phyloP scores from a whole-genome alignment of 2,329 filamentous ascomycete species.

The Chalara sp. region DNA sequence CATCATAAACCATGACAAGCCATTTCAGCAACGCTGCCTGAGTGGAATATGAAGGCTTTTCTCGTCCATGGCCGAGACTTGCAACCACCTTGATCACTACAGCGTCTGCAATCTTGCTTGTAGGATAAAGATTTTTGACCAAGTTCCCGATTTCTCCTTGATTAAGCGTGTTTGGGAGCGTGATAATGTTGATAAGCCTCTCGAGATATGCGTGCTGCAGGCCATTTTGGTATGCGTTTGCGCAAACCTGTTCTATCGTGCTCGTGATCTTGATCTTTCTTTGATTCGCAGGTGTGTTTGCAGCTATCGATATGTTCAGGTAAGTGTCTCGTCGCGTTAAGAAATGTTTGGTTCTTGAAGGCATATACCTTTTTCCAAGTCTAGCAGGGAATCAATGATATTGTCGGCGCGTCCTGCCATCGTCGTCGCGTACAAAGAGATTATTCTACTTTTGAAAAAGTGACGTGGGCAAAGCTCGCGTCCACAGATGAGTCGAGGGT shows the following conservation, averaged over 20 bases:
- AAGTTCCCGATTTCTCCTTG: constrained; percentile 66
- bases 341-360: too few species aligned
- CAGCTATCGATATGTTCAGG: constrained; percentile 35
- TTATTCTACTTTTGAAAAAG: too few species aligned
- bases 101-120: constrained; percentile 52
- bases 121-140: constrained; percentile 70
- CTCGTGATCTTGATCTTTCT: constrained; percentile 56
- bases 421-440: background rate
- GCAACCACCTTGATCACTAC: constrained; percentile 61
- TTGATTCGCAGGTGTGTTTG: constrained; percentile 58
- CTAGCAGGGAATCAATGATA: constrained; percentile 17
- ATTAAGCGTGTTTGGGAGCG: constrained; percentile 62
- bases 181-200: constrained; percentile 60
- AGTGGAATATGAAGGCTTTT: constrained; percentile 64
- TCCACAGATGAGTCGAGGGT: too few species aligned
- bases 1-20: constrained; percentile 70
- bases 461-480: too few species aligned
- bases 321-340: too few species aligned
- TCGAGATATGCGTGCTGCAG: constrained; percentile 54
- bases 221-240: constrained; percentile 61
- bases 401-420: constrained; percentile 4
- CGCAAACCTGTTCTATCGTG: constrained; percentile 55
- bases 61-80: constrained; percentile 68
- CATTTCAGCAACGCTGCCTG: constrained; percentile 70
- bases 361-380: constrained; percentile 21